Conservation (phyloP, 1,284 basidiomycete species). For the Porodaedalea pini region DNA sequence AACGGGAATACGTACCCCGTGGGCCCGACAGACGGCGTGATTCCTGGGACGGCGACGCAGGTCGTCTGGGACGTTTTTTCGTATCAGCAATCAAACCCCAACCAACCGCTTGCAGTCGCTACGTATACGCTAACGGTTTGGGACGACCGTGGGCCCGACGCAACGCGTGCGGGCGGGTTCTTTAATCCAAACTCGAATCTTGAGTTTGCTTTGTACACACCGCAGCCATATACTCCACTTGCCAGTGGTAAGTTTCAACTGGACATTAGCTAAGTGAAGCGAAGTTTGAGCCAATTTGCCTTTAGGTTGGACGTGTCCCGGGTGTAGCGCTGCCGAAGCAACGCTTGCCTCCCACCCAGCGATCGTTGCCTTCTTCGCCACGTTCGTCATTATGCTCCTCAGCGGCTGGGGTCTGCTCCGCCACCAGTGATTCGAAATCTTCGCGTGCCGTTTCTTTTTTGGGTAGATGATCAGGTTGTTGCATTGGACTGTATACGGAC, state of each 20-base stretch:
- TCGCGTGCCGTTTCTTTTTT: slow-evolving; percentile 5
- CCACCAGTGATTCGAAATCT: slow-evolving; percentile 13
- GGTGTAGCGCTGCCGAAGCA: slow-evolving; percentile 53
- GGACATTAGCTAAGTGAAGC: slow-evolving; percentile 13
- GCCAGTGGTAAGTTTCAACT: slow-evolving; percentile 47
- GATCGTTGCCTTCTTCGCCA: slow-evolving; percentile 61
- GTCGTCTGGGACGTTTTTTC: slow-evolving; percentile 81
- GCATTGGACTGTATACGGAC: slow-evolving; percentile 14
- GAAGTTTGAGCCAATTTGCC: slow-evolving; percentile 8
- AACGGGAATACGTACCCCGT: slow-evolving; percentile 89
- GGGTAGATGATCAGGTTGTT: slow-evolving; percentile 4
- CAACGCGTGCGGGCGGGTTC: slow-evolving; percentile 57
- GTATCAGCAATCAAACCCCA: slow-evolving; percentile 67
- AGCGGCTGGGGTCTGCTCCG: slow-evolving; percentile 68
- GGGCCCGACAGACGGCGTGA: slow-evolving; percentile 70
- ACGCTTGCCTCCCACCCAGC: slow-evolving; percentile 56
- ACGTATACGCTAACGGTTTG: slow-evolving; percentile 78
- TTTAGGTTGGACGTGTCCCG: slow-evolving; percentile 73
- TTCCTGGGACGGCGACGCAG: slow-evolving; percentile 65
- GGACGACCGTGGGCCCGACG: slow-evolving; percentile 71
- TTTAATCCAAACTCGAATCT: slow-evolving; percentile 68
- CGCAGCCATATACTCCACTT: slow-evolving; percentile 71
- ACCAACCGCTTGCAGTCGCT: slow-evolving; percentile 66
- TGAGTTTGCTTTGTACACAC: slow-evolving; percentile 84
- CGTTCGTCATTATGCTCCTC: slow-evolving; percentile 67